These are phyloP conservation scores for Bathelium albidoporum DNA, from an alignment of 495 filamentous ascomycete species.

Conservation along the genomic window DNA sequence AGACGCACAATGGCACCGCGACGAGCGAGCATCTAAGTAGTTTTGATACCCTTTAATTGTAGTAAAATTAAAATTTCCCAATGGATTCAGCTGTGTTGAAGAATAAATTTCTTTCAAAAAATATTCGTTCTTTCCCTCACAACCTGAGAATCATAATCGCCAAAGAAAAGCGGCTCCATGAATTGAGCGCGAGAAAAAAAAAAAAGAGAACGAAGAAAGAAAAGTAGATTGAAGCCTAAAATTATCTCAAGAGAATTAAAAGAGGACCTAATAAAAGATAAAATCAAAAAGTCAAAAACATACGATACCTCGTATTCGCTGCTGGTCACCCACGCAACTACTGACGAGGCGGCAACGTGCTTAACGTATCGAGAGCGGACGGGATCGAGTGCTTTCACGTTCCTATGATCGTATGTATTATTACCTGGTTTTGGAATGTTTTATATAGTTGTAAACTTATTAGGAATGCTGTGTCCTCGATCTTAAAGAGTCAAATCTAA, in stretches of 20 bases:
- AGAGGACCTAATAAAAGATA: neutral
- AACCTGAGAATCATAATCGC: no score
- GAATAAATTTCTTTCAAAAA: no score
- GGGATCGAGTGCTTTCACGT: conserved; percentile 6
- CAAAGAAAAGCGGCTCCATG: no score
- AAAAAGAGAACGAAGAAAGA: neutral
- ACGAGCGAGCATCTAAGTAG: conserved; percentile 68
- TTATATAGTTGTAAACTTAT: no score
- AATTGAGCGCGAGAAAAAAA: neutral
- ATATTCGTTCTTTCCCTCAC: no score
- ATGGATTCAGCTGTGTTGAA: no score
- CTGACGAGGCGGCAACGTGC: conserved; percentile 4
- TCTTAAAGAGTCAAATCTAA: no score
- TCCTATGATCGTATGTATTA: conserved; percentile 2
- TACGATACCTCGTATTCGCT: conserved; percentile 3
- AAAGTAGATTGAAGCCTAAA: neutral
- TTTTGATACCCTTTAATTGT: neutral
- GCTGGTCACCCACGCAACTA: conserved; percentile 6
- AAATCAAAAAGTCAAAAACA: neutral
- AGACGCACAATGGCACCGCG: conserved; percentile 89
- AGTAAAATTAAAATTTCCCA: neutral
- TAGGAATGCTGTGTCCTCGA: no score
- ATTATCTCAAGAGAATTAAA: no score
- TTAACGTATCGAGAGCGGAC: conserved; percentile 6
- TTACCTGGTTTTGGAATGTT: neutral